Percentiles rank a stretch among this genome's conserved stretches.
Conservation (phyloP, 1,284 basidiomycete species). For the Fomes fomentarius region DNA sequence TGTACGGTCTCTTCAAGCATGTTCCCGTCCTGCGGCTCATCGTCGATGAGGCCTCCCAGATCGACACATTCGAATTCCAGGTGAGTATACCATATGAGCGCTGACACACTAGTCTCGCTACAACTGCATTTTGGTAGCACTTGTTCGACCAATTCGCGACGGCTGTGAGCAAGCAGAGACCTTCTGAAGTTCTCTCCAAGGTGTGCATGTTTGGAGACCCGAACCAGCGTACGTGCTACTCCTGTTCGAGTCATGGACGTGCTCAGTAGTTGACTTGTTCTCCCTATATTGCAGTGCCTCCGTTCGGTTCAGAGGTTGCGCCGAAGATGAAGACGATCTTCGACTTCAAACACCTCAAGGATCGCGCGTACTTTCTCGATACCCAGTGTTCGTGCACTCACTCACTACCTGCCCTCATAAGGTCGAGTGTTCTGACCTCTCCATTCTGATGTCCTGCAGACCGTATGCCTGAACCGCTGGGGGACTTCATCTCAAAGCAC, state of each 20-base stretch:
- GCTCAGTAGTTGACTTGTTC: slow-evolving; percentile 23
- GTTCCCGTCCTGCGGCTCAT: slow-evolving; percentile 48
- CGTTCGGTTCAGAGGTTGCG: slow-evolving; percentile 46
- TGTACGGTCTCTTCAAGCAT: slow-evolving; percentile 18
- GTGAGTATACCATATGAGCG: neutral
- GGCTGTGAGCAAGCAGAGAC: neutral
- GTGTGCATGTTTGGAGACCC: slow-evolving; percentile 50
- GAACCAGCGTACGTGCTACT: slow-evolving; percentile 42
- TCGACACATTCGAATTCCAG: slow-evolving; percentile 34
- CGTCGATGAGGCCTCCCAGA: slow-evolving; percentile 54
- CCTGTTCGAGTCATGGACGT: neutral
- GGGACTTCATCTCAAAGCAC: slow-evolving; percentile 47
- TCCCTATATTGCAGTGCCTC: slow-evolving; percentile 43
- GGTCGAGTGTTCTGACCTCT: no score
- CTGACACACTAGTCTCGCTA: neutral
- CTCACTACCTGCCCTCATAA: no score
- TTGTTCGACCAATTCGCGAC: slow-evolving; percentile 36
- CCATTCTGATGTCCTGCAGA: no score
- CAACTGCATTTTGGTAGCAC: slow-evolving; percentile 34
- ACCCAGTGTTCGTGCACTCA: slow-evolving; percentile 42
- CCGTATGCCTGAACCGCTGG: slow-evolving; percentile 52
- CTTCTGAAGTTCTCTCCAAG: slow-evolving; percentile 27
- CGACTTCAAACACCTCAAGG: slow-evolving; percentile 45
- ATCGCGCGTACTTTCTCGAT: slow-evolving; percentile 41
- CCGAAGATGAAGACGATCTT: slow-evolving; percentile 48